Conservation (phyloP, 2,329 filamentous ascomycete genomes). For the Trichophyton equinum region DNA sequence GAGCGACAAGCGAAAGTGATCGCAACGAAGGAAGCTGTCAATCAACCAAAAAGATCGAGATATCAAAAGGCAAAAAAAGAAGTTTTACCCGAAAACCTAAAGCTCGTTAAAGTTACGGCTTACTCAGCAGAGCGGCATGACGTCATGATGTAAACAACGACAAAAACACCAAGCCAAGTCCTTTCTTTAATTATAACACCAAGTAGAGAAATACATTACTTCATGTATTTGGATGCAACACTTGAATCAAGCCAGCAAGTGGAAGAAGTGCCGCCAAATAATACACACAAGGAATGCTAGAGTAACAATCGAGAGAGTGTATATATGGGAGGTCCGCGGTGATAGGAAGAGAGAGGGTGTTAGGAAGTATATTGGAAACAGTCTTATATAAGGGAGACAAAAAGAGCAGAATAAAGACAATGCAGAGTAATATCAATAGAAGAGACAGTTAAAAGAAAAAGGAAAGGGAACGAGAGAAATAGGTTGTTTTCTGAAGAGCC, state of each 20-base stretch:
- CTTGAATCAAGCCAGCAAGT: background rate
- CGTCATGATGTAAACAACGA: conserved; percentile 1
- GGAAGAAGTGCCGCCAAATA: background rate
- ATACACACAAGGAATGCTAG: background rate
- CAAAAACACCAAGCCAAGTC: background rate
- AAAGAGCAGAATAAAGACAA: background rate
- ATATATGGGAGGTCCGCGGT: conserved; percentile 8
- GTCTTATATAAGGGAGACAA: conserved; percentile 1
- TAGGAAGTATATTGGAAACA: background rate
- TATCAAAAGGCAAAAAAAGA: background rate
- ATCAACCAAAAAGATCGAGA: background rate
- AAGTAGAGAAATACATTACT: background rate
- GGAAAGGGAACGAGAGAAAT: background rate
- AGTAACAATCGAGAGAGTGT: background rate
- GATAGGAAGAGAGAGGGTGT: background rate
- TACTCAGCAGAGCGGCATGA: background rate
- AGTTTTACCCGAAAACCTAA: background rate
- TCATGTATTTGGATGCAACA: conserved; percentile 2
- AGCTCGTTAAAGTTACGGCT: background rate
- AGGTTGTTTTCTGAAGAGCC: conserved; percentile 1
- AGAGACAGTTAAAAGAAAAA: background rate
- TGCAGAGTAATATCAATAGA: background rate
- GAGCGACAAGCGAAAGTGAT: conserved; percentile 3
- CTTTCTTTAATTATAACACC: background rate
- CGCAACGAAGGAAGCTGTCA: background rate